A percentile compares a stretch with the other conserved stretches of the same genome.
Evolutionary conservation across 495 filamentous ascomycete genomes (phyloP).

Genomic region (Sabuloglossum arenarium): DNA sequence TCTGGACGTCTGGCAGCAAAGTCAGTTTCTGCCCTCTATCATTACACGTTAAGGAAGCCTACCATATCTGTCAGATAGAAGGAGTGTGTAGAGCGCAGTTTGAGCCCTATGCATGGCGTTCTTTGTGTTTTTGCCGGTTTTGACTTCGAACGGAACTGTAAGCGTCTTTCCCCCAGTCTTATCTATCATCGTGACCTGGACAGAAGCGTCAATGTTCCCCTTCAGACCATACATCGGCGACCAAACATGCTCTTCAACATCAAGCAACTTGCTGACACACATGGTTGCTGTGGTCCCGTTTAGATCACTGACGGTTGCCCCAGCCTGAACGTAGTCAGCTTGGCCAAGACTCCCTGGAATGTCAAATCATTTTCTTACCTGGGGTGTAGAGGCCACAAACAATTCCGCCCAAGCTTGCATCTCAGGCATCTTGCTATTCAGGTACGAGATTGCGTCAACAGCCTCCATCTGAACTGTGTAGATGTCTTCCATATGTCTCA

Average conservation of each 20-base stretch:
- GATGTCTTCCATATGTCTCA: conserved; percentile 61
- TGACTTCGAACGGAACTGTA: conserved; percentile 82
- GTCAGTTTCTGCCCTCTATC: conserved; percentile 2
- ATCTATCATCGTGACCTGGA: conserved; percentile 70
- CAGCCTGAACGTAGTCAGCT: conserved; percentile 24
- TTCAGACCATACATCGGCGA: conserved; percentile 94
- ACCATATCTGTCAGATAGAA: conserved; percentile 86
- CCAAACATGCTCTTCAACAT: conserved; percentile 95
- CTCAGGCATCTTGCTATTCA: conserved; percentile 57
- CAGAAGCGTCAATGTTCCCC: conserved; percentile 95
- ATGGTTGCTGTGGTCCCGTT: conserved; percentile 51
- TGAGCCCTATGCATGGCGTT: conserved; percentile 68
- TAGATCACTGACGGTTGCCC: conserved; percentile 54
- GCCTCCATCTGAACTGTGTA: conserved; percentile 63
- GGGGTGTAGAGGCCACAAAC: conserved; percentile 54
- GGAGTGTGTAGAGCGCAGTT: conserved; percentile 80
- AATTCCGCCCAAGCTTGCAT: conserved; percentile 62
- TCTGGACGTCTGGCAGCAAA: conserved; percentile 44
- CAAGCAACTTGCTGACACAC: conserved; percentile 80
- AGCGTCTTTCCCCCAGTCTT: conserved; percentile 38
- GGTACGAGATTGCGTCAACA: conserved; percentile 47
- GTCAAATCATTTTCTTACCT: conserved; percentile 28
- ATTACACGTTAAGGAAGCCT: conserved; percentile 9
- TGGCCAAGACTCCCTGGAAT: conserved; percentile 1
- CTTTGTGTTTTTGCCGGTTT: conserved; percentile 68